These are phyloP conservation scores for Pestalotiopsis sp. DNA, from an alignment of 2,329 filamentous ascomycete genomes.

Conservation along the genomic window DNA sequence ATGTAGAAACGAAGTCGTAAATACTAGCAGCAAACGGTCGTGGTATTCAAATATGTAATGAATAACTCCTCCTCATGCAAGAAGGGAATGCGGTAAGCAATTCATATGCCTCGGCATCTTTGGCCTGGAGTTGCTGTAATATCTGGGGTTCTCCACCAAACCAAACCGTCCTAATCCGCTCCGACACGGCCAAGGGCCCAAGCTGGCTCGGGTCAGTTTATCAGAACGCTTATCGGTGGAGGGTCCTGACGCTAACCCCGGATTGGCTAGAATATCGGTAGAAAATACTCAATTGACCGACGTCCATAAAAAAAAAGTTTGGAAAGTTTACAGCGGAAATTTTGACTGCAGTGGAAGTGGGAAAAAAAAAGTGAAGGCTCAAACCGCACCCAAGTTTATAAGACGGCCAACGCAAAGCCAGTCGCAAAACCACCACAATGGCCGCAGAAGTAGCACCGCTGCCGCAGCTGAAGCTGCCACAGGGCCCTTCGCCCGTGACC, in stretches of 20 bases:
- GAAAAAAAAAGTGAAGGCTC: not conserved
- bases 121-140: not conserved
- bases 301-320: slow-evolving; percentile 15
- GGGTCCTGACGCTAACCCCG: not conserved
- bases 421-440: slow-evolving; percentile 54
- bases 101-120: slow-evolving; percentile 3
- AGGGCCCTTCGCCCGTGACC: slow-evolving; percentile 80
- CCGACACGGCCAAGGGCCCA: not conserved
- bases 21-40: not conserved
- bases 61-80: not conserved
- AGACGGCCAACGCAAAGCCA: not conserved
- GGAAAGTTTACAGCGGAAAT: slow-evolving; percentile 6
- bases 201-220: not conserved
- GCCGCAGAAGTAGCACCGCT: slow-evolving; percentile 84
- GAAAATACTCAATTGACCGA: slow-evolving; percentile 18
- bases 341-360: slow-evolving; percentile 2
- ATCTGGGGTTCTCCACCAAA: not conserved
- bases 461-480: slow-evolving; percentile 79
- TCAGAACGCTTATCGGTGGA: not conserved
- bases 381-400: not conserved
- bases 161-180: not conserved
- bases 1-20: not conserved
- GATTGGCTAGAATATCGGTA: slow-evolving; percentile 6
- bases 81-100: not conserved
- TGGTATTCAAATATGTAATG: not conserved